These are phyloP conservation scores for Pythium utonaiense DNA, from an alignment of 352 stramenopile species.

Conservation along the genomic window DNA sequence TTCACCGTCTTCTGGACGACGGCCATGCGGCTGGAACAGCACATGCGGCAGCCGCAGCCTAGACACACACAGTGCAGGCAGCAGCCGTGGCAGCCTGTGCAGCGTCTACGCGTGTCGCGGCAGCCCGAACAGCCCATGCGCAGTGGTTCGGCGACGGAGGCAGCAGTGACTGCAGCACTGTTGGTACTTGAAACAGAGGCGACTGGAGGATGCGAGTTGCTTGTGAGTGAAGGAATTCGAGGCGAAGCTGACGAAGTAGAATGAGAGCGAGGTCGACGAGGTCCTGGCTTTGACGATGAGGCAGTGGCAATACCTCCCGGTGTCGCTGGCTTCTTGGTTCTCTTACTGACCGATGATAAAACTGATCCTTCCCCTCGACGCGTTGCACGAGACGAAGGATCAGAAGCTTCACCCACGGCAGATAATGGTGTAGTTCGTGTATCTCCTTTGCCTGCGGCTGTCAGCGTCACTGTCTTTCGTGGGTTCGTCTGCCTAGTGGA, in stretches of 20 bases:
- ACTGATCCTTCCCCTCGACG: neutral
- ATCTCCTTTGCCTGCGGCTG: neutral
- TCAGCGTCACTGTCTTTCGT: neutral
- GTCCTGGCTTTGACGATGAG: neutral
- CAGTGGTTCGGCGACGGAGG: constrained; percentile 28
- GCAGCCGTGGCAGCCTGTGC: constrained; percentile 58
- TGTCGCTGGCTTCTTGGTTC: constrained; percentile 5
- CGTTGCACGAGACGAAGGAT: neutral
- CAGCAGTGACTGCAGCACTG: neutral
- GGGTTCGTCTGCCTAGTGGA: neutral
- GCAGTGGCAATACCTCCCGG: neutral
- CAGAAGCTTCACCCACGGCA: neutral
- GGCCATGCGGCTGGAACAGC: constrained; percentile 47
- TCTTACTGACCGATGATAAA: neutral
- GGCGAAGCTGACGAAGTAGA: constrained; percentile 21
- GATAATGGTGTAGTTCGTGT: neutral
- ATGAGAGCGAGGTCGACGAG: constrained; percentile 8
- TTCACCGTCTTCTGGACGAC: constrained; percentile 60
- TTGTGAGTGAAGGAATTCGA: neutral
- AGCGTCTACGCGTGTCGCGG: constrained; percentile 53
- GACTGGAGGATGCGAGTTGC: neutral
- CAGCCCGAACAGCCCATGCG: constrained; percentile 65
- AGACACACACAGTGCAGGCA: constrained; percentile 72
- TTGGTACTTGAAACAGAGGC: neutral
- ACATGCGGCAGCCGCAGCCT: constrained; percentile 70